Evolutionary conservation across 1,284 basidiomycete species (phyloP), one percentile per base, ranked within the genome.

Genomic region (Neonothopanus nambi): DNA sequence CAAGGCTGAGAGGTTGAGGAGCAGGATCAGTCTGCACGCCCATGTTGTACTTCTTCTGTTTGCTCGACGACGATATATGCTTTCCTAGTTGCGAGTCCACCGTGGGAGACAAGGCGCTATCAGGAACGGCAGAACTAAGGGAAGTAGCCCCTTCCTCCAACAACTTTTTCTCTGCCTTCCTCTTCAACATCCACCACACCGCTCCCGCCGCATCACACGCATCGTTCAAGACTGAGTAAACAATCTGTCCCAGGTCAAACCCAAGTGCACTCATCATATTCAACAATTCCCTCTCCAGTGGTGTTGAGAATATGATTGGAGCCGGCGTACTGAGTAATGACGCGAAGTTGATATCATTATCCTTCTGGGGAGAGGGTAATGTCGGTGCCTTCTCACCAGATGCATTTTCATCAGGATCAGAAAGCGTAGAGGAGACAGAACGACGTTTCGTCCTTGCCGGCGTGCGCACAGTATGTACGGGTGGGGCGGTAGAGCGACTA

Each of bases 101-200:
- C 12, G 51, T 38, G 15, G 50, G 39, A 15, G 48, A 46, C n/a
- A 42, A 20, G 18, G 35, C 28, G 33, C 55, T 39, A 23, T 45
- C 47, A 13, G 50, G 24, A 13, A 42, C 13, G 6, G 39, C 50
- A 41, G 36, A 28, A 36, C 33, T 52, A 35, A 36, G 52, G 21
- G 36, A 37, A 33, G 41, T 40, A 47, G 45, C 69, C n/a, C 61
- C 72, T 13, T 79, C 75, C 44, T 82, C 80, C 21, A 78, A 30
- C 12, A 76, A 73, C 54, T 79, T 82, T 63, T 83, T 86, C 67
- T 91, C 87, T 8, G 85, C 79, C 63, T 87, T 91, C 61, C 87
- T 82, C 64, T 90, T 86, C 47, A 99, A 73, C 79, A 98, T 91
- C 97, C 97, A 99, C 96, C 96, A 99, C 11, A 93, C 74, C 1